phyloP scores from a whole-genome alignment of 1,139 yeast genomes.

The Candida sojae region DNA sequence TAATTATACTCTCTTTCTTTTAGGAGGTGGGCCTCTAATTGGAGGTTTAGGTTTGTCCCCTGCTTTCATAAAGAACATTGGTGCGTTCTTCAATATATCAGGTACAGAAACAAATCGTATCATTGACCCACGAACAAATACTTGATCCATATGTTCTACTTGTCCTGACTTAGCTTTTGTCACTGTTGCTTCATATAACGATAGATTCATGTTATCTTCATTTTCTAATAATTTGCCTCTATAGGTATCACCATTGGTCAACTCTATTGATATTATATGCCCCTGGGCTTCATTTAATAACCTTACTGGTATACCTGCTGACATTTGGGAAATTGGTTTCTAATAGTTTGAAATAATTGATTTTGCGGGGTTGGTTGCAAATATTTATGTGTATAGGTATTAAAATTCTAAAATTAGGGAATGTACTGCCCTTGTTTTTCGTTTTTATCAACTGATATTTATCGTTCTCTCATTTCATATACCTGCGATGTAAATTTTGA shows the following conservation, averaged over 20 bases:
- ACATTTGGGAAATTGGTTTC: conserved; percentile 24
- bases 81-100: conserved; percentile 84
- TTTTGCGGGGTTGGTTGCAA: neutral
- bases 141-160: conserved; percentile 78
- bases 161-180: conserved; percentile 70
- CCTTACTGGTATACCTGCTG: conserved; percentile 81
- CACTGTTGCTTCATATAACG: conserved; percentile 77
- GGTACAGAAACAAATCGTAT: conserved; percentile 85
- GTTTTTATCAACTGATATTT: too few species aligned
- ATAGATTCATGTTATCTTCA: conserved; percentile 94
- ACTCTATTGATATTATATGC: conserved; percentile 80
- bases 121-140: conserved; percentile 90
- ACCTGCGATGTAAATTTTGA: too few species aligned
- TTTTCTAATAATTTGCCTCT: conserved; percentile 83
- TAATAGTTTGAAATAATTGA: too few species aligned
- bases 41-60: conserved; percentile 71
- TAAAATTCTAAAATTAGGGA: too few species aligned
- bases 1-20: conserved; percentile 23
- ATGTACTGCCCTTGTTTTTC: neutral
- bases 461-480: neutral
- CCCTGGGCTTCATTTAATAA: conserved; percentile 89
- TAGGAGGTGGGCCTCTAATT: conserved; percentile 60
- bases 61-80: conserved; percentile 71
- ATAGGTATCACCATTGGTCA: conserved; percentile 83
- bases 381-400: neutral